phyloP scores from a whole-genome alignment of 352 stramenopile genomes.

The Phytopythium montanum region DNA sequence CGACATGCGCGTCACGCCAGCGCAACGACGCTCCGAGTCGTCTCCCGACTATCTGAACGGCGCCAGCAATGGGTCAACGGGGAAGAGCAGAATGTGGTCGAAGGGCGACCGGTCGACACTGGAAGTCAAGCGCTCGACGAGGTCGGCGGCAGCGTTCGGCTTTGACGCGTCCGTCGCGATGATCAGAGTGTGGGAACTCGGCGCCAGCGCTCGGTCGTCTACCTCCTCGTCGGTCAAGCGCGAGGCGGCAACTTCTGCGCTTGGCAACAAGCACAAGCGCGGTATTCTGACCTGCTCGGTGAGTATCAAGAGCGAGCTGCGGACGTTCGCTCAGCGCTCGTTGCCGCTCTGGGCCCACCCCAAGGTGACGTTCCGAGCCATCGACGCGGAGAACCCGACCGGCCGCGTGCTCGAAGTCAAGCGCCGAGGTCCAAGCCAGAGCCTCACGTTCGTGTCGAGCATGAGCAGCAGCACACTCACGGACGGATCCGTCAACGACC shows the following conservation, averaged over 20 bases:
- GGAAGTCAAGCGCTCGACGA: conserved; percentile 36
- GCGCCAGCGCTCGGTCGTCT: conserved; percentile 2
- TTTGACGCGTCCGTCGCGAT: conserved; percentile 62
- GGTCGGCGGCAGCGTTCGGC: conserved; percentile 49
- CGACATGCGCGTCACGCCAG: conserved; percentile 38
- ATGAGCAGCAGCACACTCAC: conserved; percentile 19
- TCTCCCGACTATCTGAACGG: background rate
- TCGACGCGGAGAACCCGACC: conserved; percentile 41
- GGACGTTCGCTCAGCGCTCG: conserved; percentile 56
- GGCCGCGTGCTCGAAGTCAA: conserved; percentile 70
- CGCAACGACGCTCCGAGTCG: conserved; percentile 12
- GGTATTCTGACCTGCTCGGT: conserved; percentile 14
- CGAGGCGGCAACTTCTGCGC: background rate
- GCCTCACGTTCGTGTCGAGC: conserved; percentile 21
- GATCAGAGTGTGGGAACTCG: conserved; percentile 61
- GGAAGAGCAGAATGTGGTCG: background rate
- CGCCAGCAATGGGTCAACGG: background rate
- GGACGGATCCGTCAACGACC: conserved; percentile 36
- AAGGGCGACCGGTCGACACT: background rate
- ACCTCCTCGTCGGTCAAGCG: conserved; percentile 5
- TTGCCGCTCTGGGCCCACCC: conserved; percentile 75
- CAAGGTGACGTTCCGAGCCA: conserved; percentile 64
- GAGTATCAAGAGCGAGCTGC: conserved; percentile 55
- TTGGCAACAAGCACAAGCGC: background rate
- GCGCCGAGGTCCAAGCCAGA: conserved; percentile 57